Evolutionary conservation across 2,329 filamentous ascomycete species (phyloP).

Genomic region (Trichoderma sp.): DNA sequence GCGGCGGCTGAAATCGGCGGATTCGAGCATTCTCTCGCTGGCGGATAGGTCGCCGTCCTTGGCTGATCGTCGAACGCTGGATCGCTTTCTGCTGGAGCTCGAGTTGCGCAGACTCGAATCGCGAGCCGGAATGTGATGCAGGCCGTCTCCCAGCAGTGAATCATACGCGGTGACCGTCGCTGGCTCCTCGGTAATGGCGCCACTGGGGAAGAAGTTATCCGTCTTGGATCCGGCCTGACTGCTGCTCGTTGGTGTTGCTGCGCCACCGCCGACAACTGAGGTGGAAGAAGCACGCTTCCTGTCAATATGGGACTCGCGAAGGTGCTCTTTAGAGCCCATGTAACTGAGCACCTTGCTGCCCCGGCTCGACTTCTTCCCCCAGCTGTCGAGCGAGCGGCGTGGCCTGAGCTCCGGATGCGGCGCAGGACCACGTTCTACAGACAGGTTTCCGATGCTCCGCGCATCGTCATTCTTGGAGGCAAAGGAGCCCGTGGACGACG

Average conservation of each 20-base stretch:
- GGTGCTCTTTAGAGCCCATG: conserved; percentile 70
- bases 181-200: conserved; percentile 59
- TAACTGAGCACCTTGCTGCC: conserved; percentile 66
- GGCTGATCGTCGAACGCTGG: conserved; percentile 54
- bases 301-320: conserved; percentile 64
- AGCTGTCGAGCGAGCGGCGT: conserved; percentile 62
- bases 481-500: conserved; percentile 61
- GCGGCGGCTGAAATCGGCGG: conserved; percentile 39
- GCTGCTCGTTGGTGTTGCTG: conserved; percentile 38
- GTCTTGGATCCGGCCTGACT: conserved; percentile 43
- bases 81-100: conserved; percentile 55
- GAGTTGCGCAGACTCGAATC: conserved; percentile 69
- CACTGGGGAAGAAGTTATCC: conserved; percentile 56
- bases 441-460: conserved; percentile 65
- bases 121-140: conserved; percentile 63
- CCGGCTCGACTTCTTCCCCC: conserved; percentile 59
- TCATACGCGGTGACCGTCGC: conserved; percentile 31
- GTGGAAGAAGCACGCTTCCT: conserved; percentile 53
- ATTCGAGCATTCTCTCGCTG: conserved; percentile 49
- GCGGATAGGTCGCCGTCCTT: conserved; percentile 47
- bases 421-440: conserved; percentile 59
- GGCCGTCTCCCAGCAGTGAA: conserved; percentile 40
- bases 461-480: conserved; percentile 60
- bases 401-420: conserved; percentile 53
- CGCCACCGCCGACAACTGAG: conserved; percentile 42